Conservation (phyloP, 2,329 filamentous ascomycete genomes). For the Didymella pomorum region DNA sequence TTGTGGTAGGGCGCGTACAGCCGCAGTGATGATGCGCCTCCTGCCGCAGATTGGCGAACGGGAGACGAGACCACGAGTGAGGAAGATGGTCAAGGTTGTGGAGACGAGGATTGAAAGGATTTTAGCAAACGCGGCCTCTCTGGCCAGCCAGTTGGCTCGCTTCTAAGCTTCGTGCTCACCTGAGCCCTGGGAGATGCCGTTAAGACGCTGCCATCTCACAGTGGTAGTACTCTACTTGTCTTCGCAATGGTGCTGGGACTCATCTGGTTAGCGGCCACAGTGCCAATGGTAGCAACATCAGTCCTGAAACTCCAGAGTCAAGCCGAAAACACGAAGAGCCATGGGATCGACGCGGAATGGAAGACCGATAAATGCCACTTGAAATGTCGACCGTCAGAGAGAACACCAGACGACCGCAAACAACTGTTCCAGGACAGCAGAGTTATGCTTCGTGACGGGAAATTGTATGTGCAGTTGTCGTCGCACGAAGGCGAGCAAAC, state of each 20-base stretch:
- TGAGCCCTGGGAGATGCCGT: background rate
- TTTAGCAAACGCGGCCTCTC: background rate
- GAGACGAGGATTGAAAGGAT: background rate
- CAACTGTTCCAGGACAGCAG: slow-evolving; percentile 26
- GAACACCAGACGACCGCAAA: slow-evolving; percentile 30
- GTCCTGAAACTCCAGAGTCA: slow-evolving; percentile 32
- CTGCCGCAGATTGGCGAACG: slow-evolving; percentile 16
- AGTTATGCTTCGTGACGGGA: slow-evolving; percentile 28
- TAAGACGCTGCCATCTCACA: background rate
- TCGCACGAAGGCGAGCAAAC: slow-evolving; percentile 26
- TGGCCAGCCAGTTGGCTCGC: background rate
- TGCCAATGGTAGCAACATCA: slow-evolving; percentile 32
- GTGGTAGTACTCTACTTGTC: background rate
- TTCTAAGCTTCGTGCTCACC: background rate
- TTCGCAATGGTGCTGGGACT: slow-evolving; percentile 16
- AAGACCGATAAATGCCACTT: slow-evolving; percentile 35
- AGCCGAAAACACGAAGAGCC: slow-evolving; percentile 28
- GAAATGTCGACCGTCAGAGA: slow-evolving; percentile 26
- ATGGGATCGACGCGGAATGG: slow-evolving; percentile 27
- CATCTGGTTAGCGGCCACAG: slow-evolving; percentile 24
- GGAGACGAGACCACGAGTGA: slow-evolving; percentile 12
- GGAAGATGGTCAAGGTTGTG: background rate
- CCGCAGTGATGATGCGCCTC: slow-evolving; percentile 20
- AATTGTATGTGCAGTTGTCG: slow-evolving; percentile 32
- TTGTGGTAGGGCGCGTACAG: slow-evolving; percentile 18